A percentile compares a stretch with the other conserved stretches of the same genome.
These are phyloP conservation scores for Cryptococcus sp. DNA, from an alignment of 1,284 basidiomycete species.

Conservation along the genomic window DNA sequence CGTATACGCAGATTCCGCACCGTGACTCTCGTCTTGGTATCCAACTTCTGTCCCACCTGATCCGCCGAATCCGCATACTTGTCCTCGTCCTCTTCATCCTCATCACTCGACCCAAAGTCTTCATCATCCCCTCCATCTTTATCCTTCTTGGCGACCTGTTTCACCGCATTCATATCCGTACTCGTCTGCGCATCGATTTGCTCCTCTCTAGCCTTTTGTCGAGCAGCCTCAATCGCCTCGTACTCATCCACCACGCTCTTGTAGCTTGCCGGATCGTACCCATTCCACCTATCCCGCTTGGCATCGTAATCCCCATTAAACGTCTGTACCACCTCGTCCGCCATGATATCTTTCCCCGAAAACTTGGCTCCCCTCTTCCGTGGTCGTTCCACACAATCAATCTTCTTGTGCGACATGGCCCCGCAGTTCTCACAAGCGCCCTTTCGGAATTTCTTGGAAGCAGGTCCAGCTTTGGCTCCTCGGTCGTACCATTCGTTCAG, in stretches of 20 bases:
- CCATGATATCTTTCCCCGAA: constrained; percentile 81
- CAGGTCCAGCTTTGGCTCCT: constrained; percentile 76
- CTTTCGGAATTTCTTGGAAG: constrained; percentile 92
- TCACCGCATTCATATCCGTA: constrained; percentile 73
- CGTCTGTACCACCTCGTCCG: constrained; percentile 84
- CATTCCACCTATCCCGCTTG: constrained; percentile 98
- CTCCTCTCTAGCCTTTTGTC: constrained; percentile 85
- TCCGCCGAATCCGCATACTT: constrained; percentile 97
- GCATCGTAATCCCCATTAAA: constrained; percentile 81
- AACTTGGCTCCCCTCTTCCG: constrained; percentile 93
- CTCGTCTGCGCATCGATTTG: constrained; percentile 95
- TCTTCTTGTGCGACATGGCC: constrained; percentile 84
- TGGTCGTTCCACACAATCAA: constrained; percentile 93
- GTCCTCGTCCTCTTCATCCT: constrained; percentile 88
- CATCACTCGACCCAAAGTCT: constrained; percentile 93
- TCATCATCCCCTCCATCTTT: constrained; percentile 56
- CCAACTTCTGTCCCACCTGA: constrained; percentile 94
- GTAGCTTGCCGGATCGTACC: constrained; percentile 86
- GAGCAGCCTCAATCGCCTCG: constrained; percentile 82
- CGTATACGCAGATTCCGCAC: constrained; percentile 97
- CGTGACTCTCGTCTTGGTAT: constrained; percentile 96
- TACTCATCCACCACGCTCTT: constrained; percentile 87
- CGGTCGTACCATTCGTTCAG: constrained; percentile 91
- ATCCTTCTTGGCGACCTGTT: constrained; percentile 72
- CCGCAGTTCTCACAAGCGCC: constrained; percentile 99